These are phyloP conservation scores for Uronychia setigera DNA, from an alignment of 73 alveolate genomes.

Conservation along the genomic window DNA sequence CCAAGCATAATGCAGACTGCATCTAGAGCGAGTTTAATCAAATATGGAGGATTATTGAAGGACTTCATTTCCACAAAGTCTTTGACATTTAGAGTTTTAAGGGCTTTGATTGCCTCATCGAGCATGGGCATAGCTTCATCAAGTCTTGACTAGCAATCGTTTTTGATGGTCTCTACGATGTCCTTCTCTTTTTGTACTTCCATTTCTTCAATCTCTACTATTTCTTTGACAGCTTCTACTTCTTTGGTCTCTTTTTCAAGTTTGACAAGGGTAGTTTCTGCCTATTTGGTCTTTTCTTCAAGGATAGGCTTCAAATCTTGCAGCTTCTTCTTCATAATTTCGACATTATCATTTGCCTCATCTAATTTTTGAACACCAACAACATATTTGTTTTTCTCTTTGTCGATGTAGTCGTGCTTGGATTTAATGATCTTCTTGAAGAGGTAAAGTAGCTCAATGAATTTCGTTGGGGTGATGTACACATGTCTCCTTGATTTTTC, in stretches of 20 bases:
- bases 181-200: conserved; percentile 87
- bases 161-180: conserved; percentile 83
- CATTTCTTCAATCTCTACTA: conserved; percentile 87
- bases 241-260: conserved; percentile 90
- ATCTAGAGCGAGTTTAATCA: conserved; percentile 86
- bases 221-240: conserved; percentile 92
- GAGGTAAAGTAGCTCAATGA: conserved; percentile 69
- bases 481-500: conserved; percentile 70
- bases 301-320: conserved; percentile 92
- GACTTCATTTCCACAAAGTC: conserved; percentile 94
- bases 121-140: conserved; percentile 93
- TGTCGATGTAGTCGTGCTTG: conserved; percentile 72
- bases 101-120: conserved; percentile 93
- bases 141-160: conserved; percentile 86
- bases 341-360: conserved; percentile 88
- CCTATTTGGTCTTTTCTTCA: conserved; percentile 87
- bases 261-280: conserved; percentile 86
- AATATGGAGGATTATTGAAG: conserved; percentile 90
- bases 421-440: conserved; percentile 68
- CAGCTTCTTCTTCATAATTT: conserved; percentile 87
- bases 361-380: conserved; percentile 90
- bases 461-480: conserved; percentile 83
- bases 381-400: conserved; percentile 82
- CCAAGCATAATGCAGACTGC: conserved; percentile 84
- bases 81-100: conserved; percentile 85